A percentile compares a stretch with the other conserved stretches of the same genome.
These are phyloP conservation scores for Aspergillus brunneoviolaceus DNA, from an alignment of 2,329 filamentous ascomycete species.

Conservation along the genomic window DNA sequence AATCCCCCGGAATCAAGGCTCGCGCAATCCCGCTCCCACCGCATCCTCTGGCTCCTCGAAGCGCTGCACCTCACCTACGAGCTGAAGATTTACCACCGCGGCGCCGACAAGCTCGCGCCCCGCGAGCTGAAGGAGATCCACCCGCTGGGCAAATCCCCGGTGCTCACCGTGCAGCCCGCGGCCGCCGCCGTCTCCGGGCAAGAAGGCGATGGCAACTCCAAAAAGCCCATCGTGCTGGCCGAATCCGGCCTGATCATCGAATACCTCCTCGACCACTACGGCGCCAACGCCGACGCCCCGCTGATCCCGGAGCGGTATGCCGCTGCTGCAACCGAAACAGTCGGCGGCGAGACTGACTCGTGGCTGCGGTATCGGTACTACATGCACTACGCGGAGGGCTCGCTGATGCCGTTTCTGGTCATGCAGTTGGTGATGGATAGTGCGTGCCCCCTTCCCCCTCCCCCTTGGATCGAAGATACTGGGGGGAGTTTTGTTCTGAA, in stretches of 20 bases:
- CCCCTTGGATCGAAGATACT: no score
- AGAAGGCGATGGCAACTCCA: no score
- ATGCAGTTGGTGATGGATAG: slow-evolving; percentile 62
- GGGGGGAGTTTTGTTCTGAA: no score
- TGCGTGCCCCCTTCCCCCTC: slow-evolving; percentile 33
- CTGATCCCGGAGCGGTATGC: slow-evolving; percentile 54
- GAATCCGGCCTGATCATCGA: slow-evolving; percentile 81
- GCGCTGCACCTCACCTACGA: slow-evolving; percentile 78
- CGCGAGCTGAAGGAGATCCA: slow-evolving; percentile 74
- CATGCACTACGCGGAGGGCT: slow-evolving; percentile 84
- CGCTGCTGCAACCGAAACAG: slow-evolving; percentile 44
- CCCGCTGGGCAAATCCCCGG: slow-evolving; percentile 81
- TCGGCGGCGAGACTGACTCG: slow-evolving; percentile 59
- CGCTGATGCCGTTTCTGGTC: slow-evolving; percentile 71
- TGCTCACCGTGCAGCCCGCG: slow-evolving; percentile 63
- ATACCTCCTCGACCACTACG: slow-evolving; percentile 73
- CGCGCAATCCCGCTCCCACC: slow-evolving; percentile 76
- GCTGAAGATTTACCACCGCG: slow-evolving; percentile 74
- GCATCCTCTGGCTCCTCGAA: slow-evolving; percentile 82
- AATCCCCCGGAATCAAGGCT: slow-evolving; percentile 59
- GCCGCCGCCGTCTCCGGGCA: slow-evolving; percentile 1
- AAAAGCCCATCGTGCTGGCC: slow-evolving; percentile 63
- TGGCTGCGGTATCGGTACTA: slow-evolving; percentile 65
- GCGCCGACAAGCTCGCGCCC: slow-evolving; percentile 66
- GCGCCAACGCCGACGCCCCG: slow-evolving; percentile 29